These are phyloP conservation scores for Colletotrichum cuscutae DNA, from an alignment of 2,329 filamentous ascomycete species.

Conservation along the genomic window DNA sequence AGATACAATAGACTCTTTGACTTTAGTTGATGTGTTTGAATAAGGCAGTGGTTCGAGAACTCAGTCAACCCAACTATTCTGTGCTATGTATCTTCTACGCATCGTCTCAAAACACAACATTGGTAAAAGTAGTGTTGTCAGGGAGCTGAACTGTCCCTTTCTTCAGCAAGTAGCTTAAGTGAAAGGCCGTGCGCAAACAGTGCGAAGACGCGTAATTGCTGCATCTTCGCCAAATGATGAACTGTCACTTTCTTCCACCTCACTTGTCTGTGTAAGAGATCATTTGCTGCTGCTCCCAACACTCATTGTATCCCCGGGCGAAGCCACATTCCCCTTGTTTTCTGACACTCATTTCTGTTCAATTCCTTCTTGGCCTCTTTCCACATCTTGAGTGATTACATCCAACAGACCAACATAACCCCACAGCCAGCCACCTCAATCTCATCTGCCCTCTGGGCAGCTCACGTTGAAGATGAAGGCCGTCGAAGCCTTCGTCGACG, in stretches of 20 bases:
- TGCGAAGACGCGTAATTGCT: conserved; percentile 10
- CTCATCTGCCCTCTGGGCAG: neutral
- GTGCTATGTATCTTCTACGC: neutral
- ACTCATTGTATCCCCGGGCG: neutral
- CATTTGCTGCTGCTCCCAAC: neutral
- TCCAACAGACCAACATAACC: neutral
- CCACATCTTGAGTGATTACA: neutral
- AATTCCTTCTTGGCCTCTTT: neutral
- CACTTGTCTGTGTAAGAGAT: neutral
- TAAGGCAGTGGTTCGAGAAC: neutral
- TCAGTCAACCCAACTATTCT: too few species aligned
- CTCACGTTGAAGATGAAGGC: conserved; percentile 24
- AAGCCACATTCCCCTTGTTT: neutral
- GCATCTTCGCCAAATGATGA: neutral
- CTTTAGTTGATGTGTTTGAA: conserved; percentile 7
- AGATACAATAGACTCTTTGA: conserved; percentile 34
- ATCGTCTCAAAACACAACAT: neutral
- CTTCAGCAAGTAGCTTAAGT: neutral
- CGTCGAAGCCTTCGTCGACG: conserved; percentile 29
- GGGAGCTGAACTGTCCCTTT: neutral
- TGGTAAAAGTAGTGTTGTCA: neutral
- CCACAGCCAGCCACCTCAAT: neutral
- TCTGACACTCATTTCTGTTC: neutral
- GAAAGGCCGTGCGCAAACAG: conserved; percentile 15
- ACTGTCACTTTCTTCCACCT: conserved; percentile 26